Evolutionary conservation across 768 basidiomycete species (phyloP), one percentile per base, ranked within the genome.

Genomic region (Filobasidium wieringae): DNA sequence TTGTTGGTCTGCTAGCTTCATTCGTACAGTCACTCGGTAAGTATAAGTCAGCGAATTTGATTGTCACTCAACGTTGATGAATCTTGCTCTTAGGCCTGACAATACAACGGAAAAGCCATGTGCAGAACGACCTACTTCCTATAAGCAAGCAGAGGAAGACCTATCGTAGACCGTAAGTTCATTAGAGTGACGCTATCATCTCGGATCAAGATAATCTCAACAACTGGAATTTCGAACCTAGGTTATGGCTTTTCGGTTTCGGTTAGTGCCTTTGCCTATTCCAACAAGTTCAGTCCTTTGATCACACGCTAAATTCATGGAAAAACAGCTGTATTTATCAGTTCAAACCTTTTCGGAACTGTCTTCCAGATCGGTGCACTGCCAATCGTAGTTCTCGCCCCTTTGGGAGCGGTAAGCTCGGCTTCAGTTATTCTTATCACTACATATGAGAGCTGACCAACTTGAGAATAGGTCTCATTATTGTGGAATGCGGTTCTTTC

Each of bases 401-500:
- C 91, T 0, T 79, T 96, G 4, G 91, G 91, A 11, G 91, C 90
- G 0, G 86, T 92, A n/a, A 59, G 61, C 51, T 29, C 29, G 34
- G 36, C 36, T 37, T n/a, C 11, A n/a, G 36, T 24, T 39, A 15
- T 27, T n/a, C 36, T 33, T 12, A 40, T 11, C 17, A 22, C 33
- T 6, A 11, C 30, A 3, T 2, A 26, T 34, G 6, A 51, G 9
- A 31, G 4, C 11, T 32, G 22, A 11, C n/a, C 8, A 7, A 17
- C 37, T 24, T 9, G 1, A 22, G 40, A 7, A 11, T 31, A 63
- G 60, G 55, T 66, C 30, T 89, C 87, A 2, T 80, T 96, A 29
- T 80, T 96, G 29, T 93, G 87, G 87, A 96, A 96, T 71, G 90
- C 90, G 4, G 81, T 93, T 66, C 91, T 93, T 68, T 89, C 90